Evolutionary conservation across 2,329 filamentous ascomycete genomes (phyloP).

Genomic region (Exophiala mesophila): DNA sequence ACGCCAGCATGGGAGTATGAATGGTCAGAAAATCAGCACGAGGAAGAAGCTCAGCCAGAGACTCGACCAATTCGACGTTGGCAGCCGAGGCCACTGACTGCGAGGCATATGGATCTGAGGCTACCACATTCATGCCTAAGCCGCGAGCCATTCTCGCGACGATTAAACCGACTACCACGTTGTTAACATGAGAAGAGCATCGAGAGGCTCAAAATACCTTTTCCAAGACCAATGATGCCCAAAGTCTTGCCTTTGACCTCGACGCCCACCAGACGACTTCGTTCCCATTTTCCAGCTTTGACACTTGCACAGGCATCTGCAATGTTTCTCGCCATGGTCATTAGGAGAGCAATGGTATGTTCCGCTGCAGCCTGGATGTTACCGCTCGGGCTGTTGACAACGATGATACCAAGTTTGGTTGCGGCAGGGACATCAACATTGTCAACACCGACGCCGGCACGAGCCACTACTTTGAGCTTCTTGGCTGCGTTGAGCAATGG

Average conservation of each 20-base stretch:
- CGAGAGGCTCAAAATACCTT: conserved; percentile 45
- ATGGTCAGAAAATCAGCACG: conserved; percentile 72
- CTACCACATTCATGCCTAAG: conserved; percentile 69
- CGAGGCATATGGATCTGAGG: conserved; percentile 73
- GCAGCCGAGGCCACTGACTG: conserved; percentile 64
- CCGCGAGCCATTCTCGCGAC: conserved; percentile 75
- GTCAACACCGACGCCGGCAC: conserved; percentile 77
- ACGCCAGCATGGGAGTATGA: conserved; percentile 73
- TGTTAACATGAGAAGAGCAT: conserved; percentile 2
- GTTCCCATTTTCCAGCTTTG: conserved; percentile 70
- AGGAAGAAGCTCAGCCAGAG: conserved; percentile 58
- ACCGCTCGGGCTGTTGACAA: conserved; percentile 73
- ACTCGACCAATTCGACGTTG: conserved; percentile 59
- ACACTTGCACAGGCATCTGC: conserved; percentile 64
- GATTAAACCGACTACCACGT: conserved; percentile 58
- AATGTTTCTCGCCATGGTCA: conserved; percentile 69
- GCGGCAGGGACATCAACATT: conserved; percentile 73
- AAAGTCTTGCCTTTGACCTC: conserved; percentile 74
- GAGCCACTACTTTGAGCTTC: conserved; percentile 70
- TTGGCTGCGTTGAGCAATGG: conserved; percentile 60
- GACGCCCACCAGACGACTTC: conserved; percentile 67
- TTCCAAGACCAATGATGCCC: conserved; percentile 74
- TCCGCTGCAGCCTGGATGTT: conserved; percentile 79
- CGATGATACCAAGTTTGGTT: conserved; percentile 68
- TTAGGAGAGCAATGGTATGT: conserved; percentile 68